Conservation (phyloP, 306 rosid genomes). For the Lotus japonicus region DNA sequence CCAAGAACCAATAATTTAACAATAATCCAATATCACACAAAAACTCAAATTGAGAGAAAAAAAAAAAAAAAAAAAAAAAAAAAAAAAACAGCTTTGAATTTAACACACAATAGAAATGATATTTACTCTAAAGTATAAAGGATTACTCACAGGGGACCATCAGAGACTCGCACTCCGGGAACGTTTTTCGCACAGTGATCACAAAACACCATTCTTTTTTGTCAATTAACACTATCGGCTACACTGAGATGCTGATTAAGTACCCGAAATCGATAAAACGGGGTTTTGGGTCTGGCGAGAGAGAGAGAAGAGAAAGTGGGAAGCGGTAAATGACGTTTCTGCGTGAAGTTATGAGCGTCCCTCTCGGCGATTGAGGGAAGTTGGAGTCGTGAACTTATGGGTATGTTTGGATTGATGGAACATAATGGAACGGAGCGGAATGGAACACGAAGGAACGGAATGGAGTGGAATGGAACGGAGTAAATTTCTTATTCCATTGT, state of each 20-base stretch:
- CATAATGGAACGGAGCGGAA: too few species aligned
- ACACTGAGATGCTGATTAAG: neutral
- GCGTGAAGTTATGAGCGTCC: too few species aligned
- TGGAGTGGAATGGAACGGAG: too few species aligned
- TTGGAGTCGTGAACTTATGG: too few species aligned
- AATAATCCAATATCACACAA: neutral
- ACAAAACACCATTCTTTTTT: neutral
- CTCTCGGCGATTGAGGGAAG: too few species aligned
- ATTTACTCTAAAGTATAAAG: neutral
- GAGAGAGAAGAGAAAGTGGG: too few species aligned
- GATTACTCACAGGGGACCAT: conserved; percentile 2
- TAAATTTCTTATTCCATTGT: too few species aligned
- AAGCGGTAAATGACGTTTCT: too few species aligned
- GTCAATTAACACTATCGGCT: neutral
- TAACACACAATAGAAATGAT: neutral
- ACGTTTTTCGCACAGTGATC: conserved; percentile 8
- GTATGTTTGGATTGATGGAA: too few species aligned
- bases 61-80: neutral
- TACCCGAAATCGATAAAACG: neutral
- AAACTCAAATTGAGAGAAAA: neutral
- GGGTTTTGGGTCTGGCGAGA: too few species aligned
- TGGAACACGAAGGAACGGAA: too few species aligned
- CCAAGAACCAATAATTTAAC: neutral
- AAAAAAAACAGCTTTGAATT: neutral
- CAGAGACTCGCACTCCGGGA: neutral